Base-by-base conservation (phyloP, 371 early-diverging fungal genomes). In the Parasitella parasitica region DNA sequence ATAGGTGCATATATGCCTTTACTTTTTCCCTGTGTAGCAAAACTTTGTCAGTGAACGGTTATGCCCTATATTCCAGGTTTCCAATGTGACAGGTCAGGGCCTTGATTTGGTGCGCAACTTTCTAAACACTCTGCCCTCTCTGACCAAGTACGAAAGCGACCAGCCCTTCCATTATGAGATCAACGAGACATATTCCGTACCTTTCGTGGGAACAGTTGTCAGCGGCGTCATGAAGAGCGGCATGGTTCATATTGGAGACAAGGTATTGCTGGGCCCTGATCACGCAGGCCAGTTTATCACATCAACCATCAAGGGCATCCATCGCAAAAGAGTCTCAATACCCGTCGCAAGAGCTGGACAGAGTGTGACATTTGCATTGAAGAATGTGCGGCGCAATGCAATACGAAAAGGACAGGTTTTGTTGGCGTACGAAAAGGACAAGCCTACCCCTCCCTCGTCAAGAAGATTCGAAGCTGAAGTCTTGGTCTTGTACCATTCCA, bases 31-130 rank as follows among this genome's bases (percentile, higher is more conserved):
- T 35, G 20, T 34, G 16, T 35, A 84, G 86, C 70, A 88, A 66
- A 81, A 90, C 62, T 94, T 90, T 80, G 89, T 91, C 35, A 89
- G 87, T 57, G 93, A 91, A 64, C 88, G 96, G 24, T 77, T 95
- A 24, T 96, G 97, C 61, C 97, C 97, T 2, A 87, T 96, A n/a
- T 96, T 96, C 75, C 89, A 92, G 70, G 89, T 96, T 22, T 91
- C 92, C 64, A 96, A 95, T 65, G 92, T 96, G n/a, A 92, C 91
- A 11, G 97, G 96, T 16, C 87, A 88, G 63, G 95, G 95, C 0
- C 69, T 96, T 35, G 91, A 91, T 66, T 53, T 87, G n/a, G 82
- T 96, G 57, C 86, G 86, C 59, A 83, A 84, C 57, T 96, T 94
- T 71, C 74, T 96, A 57, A 95, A 96, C 60, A 73, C 94, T 2